phyloP scores from a whole-genome alignment of 2,329 filamentous ascomycete genomes.

The Mycosphaerella sp. region DNA sequence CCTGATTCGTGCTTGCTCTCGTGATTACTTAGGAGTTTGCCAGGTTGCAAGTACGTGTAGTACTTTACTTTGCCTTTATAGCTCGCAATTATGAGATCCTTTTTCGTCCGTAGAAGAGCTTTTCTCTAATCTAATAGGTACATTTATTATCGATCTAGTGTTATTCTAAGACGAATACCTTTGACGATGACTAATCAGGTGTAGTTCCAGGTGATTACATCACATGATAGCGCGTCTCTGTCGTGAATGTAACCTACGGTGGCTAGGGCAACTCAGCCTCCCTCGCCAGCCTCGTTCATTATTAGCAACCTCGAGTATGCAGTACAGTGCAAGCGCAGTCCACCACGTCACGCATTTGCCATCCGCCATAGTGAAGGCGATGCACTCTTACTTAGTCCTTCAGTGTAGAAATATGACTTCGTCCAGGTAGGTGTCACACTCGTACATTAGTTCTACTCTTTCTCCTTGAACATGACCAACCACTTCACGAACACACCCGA shows the following conservation, averaged over 20 bases:
- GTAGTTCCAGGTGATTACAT: too few species aligned
- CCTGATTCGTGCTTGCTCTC: too few species aligned
- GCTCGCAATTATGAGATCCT: too few species aligned
- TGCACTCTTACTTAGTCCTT: neutral
- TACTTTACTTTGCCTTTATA: too few species aligned
- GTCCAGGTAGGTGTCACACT: conserved; percentile 10
- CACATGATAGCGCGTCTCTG: neutral
- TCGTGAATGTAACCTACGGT: neutral
- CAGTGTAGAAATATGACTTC: neutral
- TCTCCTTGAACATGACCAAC: conserved; percentile 8
- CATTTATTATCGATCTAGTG: too few species aligned
- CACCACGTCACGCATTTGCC: conserved; percentile 1
- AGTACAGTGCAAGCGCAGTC: neutral
- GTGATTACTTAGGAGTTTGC: too few species aligned
- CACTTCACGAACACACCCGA: conserved; percentile 52
- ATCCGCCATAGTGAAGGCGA: conserved; percentile 11
- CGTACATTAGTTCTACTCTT: neutral
- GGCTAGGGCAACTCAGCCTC: neutral
- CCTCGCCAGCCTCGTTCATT: neutral
- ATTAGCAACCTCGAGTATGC: neutral
- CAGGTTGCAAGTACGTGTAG: too few species aligned
- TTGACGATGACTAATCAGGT: too few species aligned
- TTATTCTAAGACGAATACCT: too few species aligned
- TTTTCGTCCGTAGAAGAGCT: too few species aligned
- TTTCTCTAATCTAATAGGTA: too few species aligned